Evolutionary conservation across 345 rosid genomes (phyloP), one percentile per base, ranked within the genome.

Genomic region (Aquilaria malaccensis): DNA sequence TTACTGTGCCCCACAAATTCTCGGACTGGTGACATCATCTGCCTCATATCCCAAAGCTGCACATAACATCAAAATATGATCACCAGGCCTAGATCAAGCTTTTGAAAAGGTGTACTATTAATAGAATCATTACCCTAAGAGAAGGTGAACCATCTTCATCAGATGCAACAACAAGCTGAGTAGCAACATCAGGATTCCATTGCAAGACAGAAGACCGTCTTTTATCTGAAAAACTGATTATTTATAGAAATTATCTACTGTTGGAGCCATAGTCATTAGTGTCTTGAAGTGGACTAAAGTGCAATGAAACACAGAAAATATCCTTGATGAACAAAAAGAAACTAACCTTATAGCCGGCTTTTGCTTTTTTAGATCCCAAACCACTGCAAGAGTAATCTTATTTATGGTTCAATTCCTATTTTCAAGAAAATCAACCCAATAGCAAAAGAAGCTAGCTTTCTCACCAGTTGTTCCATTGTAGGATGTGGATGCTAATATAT

Each of bases 1-100:
- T 74, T 91, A 45, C 91, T 76, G 82, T 91, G 99, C 29, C 99
- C 99, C 59, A 71, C 83, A 72, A 88, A 84, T 78, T 95, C 97
- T 68, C 76, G 84, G 60, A 91, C 88, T 45, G 99, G 99, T 54
- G 89, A 76, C 88, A 95, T 69, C 59, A 74, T 76, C 76, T 95
- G 88, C 63, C 99, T 77, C 98, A 95, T 88, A 69, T 95, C 99
- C 99, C 99, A 91, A 73, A 95, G 97, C 99, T 91, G 90, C 54
- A 59, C 49, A 50, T 67, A 58, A 76, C 75, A 22, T 69, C n/a
- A 80, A 13, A 61, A 51, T 11, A 53, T 12, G 12, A 56, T 22
- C 22, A 22, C 22, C 22, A 22, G 22, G 22, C 22, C 22, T 22
- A 22, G 22, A 22, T 22, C 22, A 22, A 22, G 22, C 22, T 22